Evolutionary conservation across 148 eudicot species (phyloP).

Genomic region (Amaranthus hypochondriacus): DNA sequence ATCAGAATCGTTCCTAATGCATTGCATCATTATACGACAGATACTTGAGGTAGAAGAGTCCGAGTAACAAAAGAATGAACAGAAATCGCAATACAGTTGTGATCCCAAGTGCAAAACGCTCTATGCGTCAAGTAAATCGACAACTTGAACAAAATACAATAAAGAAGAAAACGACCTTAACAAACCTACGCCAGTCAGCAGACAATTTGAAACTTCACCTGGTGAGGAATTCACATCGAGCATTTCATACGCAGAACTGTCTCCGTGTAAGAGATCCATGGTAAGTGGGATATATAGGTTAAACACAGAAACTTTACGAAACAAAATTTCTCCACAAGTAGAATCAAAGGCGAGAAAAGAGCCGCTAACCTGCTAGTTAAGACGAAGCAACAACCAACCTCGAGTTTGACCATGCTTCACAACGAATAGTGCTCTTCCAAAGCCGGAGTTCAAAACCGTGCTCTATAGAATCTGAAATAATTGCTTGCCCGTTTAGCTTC

Average conservation of each 20-base stretch:
- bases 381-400: neutral
- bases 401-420: neutral
- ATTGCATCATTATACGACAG: too few species aligned
- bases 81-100: too few species aligned
- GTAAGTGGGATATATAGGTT: neutral
- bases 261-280: neutral
- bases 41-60: too few species aligned
- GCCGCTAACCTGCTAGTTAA: constrained; percentile 4
- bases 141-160: neutral
- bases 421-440: neutral
- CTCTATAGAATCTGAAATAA: neutral
- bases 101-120: too few species aligned
- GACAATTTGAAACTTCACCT: neutral
- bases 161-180: neutral
- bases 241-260: neutral
- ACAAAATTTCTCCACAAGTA: neutral
- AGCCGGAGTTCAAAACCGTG: neutral
- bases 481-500: neutral
- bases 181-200: neutral
- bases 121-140: too few species aligned
- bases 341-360: neutral
- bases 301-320: neutral
- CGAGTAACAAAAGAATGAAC: too few species aligned
- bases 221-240: neutral
- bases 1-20: too few species aligned